phyloP scores from a whole-genome alignment of 768 basidiomycete genomes.

The Leucocoprinus birnbaumii region DNA sequence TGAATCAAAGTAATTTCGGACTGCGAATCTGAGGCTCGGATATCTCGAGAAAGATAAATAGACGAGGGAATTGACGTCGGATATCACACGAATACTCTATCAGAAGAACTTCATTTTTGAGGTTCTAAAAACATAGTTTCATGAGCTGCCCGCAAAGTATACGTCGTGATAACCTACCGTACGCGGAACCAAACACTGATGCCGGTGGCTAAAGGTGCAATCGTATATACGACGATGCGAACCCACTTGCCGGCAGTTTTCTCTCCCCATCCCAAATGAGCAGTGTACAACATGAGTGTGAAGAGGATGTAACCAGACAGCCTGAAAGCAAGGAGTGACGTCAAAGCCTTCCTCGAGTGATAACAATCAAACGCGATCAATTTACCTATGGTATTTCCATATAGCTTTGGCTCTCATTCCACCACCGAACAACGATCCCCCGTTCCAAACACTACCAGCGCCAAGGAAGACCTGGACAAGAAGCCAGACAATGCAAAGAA shows the following conservation, averaged over 20 bases:
- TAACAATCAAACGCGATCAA: background rate
- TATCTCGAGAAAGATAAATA: no score
- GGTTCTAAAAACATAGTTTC: conserved; percentile 30
- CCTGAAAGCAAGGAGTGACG: conserved; percentile 28
- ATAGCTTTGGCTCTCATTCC: conserved; percentile 65
- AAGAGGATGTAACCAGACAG: conserved; percentile 75
- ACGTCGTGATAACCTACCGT: conserved; percentile 36
- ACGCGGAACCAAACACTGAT: conserved; percentile 43
- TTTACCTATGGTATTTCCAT: conserved; percentile 83
- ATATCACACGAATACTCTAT: no score
- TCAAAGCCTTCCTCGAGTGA: background rate
- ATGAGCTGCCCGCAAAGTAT: no score
- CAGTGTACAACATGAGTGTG: conserved; percentile 55
- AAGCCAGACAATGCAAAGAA: conserved; percentile 62
- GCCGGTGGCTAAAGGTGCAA: conserved; percentile 51
- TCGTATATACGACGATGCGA: conserved; percentile 47
- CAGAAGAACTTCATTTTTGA: conserved; percentile 51
- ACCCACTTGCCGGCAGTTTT: conserved; percentile 32
- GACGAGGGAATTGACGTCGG: no score
- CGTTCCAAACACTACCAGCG: conserved; percentile 76
- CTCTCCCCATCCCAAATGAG: conserved; percentile 64
- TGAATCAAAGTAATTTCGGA: no score
- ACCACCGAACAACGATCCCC: conserved; percentile 69
- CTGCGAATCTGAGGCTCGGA: no score
- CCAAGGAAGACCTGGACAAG: conserved; percentile 59